These are phyloP conservation scores for Nadsonia fulvescens DNA, from an alignment of 805 yeast species.

Conservation along the genomic window DNA sequence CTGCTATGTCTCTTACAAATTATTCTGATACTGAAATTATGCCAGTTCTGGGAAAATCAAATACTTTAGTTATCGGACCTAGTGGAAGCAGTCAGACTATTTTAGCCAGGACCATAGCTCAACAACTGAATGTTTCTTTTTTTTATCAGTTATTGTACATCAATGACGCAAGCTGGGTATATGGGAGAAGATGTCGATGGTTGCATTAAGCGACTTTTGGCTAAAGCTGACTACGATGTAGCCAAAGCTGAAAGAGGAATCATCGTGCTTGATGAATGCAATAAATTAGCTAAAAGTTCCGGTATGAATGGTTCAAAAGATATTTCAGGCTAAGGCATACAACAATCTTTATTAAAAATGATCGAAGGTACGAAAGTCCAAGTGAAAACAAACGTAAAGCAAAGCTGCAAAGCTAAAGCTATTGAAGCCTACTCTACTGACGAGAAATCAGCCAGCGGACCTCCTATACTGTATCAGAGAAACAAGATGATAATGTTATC, in stretches of 20 bases:
- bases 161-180: constrained; percentile 46
- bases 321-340: constrained; percentile 50
- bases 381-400: too few relatives aligned
- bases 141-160: constrained; percentile 43
- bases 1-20: constrained; percentile 2
- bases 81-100: constrained; percentile 46
- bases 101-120: constrained; percentile 6
- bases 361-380: constrained; percentile 39
- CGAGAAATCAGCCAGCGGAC: constrained; percentile 4
- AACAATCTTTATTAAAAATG: constrained; percentile 37
- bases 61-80: constrained; percentile 38
- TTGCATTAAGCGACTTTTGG: constrained; percentile 34
- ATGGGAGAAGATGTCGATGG: constrained; percentile 47
- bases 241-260: constrained; percentile 33
- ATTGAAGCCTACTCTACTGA: constrained; percentile 4
- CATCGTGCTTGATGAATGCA: constrained; percentile 41
- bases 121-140: constrained; percentile 22
- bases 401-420: constrained; percentile 11
- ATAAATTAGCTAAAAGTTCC: constrained; percentile 34
- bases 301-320: constrained; percentile 32
- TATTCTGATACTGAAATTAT: constrained; percentile 17
- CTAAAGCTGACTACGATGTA: constrained; percentile 32
- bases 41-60: constrained; percentile 36
- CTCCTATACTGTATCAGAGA: constrained; percentile 9
- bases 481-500: constrained; percentile 26